Percentiles rank a stretch among this genome's conserved stretches.
These are phyloP conservation scores for Pseudomonodictys pantanalensis DNA, from an alignment of 495 filamentous ascomycete genomes.

Conservation along the genomic window DNA sequence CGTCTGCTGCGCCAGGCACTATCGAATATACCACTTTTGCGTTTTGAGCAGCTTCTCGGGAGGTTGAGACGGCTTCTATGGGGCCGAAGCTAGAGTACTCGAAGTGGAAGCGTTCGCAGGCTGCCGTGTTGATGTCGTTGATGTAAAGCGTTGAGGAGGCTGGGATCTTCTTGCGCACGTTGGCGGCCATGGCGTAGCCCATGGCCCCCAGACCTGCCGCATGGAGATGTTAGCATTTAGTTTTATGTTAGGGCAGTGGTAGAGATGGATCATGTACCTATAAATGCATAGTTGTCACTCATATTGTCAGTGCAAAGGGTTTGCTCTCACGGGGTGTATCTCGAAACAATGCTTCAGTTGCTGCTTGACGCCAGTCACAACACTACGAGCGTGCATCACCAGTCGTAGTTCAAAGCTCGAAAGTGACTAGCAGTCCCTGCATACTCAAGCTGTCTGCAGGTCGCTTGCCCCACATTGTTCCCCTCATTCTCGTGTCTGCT, in stretches of 20 bases:
- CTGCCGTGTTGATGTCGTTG: constrained; percentile 23
- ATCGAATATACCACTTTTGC: constrained; percentile 25
- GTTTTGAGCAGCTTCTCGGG: constrained; percentile 24
- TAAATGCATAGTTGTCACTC: constrained; percentile 28
- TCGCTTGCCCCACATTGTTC: constrained; percentile 18
- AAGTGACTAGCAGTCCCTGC: constrained; percentile 3
- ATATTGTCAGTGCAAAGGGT: neutral
- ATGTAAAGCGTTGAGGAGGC: constrained; percentile 21
- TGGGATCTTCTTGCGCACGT: constrained; percentile 21
- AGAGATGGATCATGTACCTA: constrained; percentile 6
- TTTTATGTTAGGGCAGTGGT: neutral
- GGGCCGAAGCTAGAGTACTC: constrained; percentile 18
- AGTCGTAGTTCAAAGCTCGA: too few species aligned
- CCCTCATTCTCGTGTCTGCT: constrained; percentile 14
- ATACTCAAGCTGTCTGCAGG: neutral
- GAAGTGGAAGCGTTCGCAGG: constrained; percentile 19
- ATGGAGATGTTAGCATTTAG: constrained; percentile 7
- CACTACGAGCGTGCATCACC: too few species aligned
- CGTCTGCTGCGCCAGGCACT: constrained; percentile 23
- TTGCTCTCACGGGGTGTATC: neutral
- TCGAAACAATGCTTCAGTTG: neutral
- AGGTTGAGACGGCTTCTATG: constrained; percentile 18
- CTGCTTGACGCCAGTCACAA: too few species aligned
- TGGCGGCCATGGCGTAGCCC: constrained; percentile 32
- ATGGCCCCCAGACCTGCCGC: constrained; percentile 32